Evolutionary conservation across 441 rosid genomes (phyloP), one percentile per base, ranked within the genome.

Genomic region (Brassica balearica): DNA sequence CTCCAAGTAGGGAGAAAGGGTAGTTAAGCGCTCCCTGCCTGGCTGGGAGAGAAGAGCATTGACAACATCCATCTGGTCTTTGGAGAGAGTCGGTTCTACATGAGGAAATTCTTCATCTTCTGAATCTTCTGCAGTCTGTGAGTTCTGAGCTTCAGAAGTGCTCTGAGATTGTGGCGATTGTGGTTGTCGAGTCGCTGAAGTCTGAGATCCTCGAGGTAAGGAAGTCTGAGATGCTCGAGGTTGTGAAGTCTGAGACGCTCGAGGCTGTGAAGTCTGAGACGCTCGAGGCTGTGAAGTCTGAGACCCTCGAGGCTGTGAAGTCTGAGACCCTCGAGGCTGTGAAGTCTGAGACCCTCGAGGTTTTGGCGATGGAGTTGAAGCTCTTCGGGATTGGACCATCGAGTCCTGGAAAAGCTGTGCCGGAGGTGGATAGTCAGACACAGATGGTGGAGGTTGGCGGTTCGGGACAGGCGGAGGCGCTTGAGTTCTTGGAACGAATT

Each of bases 351-450:
- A 43, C n/a, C 5, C 51, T 43, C 51, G 51, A 43, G 51, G 51
- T 0, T 43, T 14, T 48, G 55, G 17, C 15, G 55, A 48, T 48
- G 55, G 15, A 48, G 55, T 48, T 48, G 15, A 48, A 12, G 7
- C 55, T 48, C 55, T 12, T 48, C 55, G n/a, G 55, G 55, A 6
- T 12, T 48, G 55, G 55, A 48, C 15, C 15, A 17, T 48, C 55
- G 55, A 48, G 15, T 48, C 17, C 56, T 48, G 56, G 56, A 48
- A 48, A 48, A 48, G 56, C 56, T 48, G 56, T 48, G 56, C 17
- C 55, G 55, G 55, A 48, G 55, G 55, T 48, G 55, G 55, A 48
- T 48, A 48, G 55, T 48, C 55, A 48, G 55, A 48, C 15, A 48
- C 55, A 48, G 6, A n/a, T 48, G 19, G 56, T 48, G 56, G 56